Base-by-base conservation (phyloP, 139 green algal genomes). In the Bryopsis sp. region DNA sequence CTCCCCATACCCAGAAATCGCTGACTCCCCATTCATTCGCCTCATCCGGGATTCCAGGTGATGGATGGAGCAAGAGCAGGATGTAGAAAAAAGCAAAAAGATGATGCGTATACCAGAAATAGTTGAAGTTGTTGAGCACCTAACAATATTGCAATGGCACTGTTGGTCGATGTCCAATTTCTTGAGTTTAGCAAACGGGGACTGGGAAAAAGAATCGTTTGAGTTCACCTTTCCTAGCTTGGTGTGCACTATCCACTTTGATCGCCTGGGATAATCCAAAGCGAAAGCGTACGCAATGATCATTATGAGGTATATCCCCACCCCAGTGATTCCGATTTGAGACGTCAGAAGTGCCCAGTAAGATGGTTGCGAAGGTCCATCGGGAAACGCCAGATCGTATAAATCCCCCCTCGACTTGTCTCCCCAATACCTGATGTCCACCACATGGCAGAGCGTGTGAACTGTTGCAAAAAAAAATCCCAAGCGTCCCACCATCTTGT, bases 61-160 rank as follows among this genome's bases (percentile, higher is more conserved):
- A 11, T 22, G 68, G 57, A 46, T 74, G 68, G 11, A 74, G 32
- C 36, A 74, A 48, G 38, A 74, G 36, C 15, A 48, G 22, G 28
- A 62, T 19, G 54, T 74, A 74, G 47, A 74, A 74, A 36, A 74
- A 2, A 26, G 63, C 26, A 33, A 68, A 74, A 22, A 74, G 58
- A 37, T 43, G 29, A 62, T 74, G 68, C 4, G 54, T 74, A 29
- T 62, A 48, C 38, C 31, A 61, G 34, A 74, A 74, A 62, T 69
- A 47, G 54, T 68, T 74, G 68, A 74, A 74, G 37, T 74, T 68
- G 57, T 74, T 74, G 3, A 74, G 57, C n/a, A 67, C 48, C 7
- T 64, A 31, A 31, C n/a, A n/a, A n/a, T n/a, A n/a, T n/a, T n/a
- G n/a, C n/a, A n/a, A n/a, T n/a, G n/a, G n/a, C n/a, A n/a, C n/a